phyloP scores from a whole-genome alignment of 1,284 basidiomycete species.

The Ustilago vetiveriae region DNA sequence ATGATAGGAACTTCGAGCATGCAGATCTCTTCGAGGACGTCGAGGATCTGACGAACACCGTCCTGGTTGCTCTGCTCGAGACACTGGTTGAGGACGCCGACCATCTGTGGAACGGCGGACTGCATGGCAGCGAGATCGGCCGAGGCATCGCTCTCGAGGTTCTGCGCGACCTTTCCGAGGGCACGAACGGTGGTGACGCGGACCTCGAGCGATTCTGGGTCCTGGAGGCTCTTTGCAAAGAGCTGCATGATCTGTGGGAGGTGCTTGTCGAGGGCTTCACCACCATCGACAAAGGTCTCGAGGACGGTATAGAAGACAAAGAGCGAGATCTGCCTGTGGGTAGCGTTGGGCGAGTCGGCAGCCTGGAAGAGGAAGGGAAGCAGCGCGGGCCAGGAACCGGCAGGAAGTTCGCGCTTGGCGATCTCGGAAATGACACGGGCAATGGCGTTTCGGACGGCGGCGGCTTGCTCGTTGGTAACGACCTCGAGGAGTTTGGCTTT shows the following conservation, averaged over 20 bases:
- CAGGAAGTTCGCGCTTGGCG: conserved; percentile 86
- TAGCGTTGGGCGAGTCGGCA: conserved; percentile 75
- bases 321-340: conserved; percentile 88
- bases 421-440: conserved; percentile 93
- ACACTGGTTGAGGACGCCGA: conserved; percentile 86
- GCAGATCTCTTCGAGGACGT: conserved; percentile 93
- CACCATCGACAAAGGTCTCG: conserved; percentile 83
- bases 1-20: conserved; percentile 91
- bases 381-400: conserved; percentile 84
- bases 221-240: conserved; percentile 80
- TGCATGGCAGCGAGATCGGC: conserved; percentile 91
- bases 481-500: conserved; percentile 84
- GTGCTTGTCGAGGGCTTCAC: conserved; percentile 77
- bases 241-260: conserved; percentile 83
- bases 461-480: conserved; percentile 79
- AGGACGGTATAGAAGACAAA: conserved; percentile 92
- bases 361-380: conserved; percentile 87
- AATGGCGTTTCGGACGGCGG: conserved; percentile 79
- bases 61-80: conserved; percentile 84
- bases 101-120: conserved; percentile 85
- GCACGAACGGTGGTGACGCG: conserved; percentile 85
- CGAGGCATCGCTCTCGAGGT: conserved; percentile 89
- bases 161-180: conserved; percentile 90
- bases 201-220: conserved; percentile 89
- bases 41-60: conserved; percentile 88